Conservation (phyloP, 345 rosid genomes). For the Kernera saxatilis region DNA sequence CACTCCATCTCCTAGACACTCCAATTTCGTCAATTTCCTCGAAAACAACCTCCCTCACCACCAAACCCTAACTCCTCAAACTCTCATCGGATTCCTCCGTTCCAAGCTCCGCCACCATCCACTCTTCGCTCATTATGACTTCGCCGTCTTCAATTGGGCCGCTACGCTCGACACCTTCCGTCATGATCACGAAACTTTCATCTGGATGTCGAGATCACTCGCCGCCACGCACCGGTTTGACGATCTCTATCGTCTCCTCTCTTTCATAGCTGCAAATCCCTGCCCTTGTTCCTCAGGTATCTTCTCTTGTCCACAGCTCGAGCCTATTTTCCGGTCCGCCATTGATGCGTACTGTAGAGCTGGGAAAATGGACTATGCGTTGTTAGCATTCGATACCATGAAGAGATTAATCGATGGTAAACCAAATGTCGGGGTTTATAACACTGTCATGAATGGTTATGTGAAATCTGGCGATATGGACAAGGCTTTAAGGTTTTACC, state of each 20-base stretch:
- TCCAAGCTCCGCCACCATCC: constrained; percentile 75
- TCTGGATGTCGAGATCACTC: constrained; percentile 73
- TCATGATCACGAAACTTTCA: constrained; percentile 71
- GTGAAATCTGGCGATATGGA: constrained; percentile 50
- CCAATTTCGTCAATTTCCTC: constrained; percentile 48
- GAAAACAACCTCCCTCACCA: constrained; percentile 48
- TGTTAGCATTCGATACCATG: constrained; percentile 58
- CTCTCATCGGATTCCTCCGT: constrained; percentile 65
- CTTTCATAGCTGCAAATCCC: constrained; percentile 51
- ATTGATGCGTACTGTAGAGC: constrained; percentile 53
- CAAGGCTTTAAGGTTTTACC: constrained; percentile 45
- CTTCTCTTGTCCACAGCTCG: constrained; percentile 75
- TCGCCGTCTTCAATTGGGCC: constrained; percentile 74
- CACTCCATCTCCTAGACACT: constrained; percentile 44
- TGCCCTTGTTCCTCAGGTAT: constrained; percentile 87
- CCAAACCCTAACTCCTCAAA: constrained; percentile 41
- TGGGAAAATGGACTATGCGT: constrained; percentile 51
- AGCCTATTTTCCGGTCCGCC: constrained; percentile 50
- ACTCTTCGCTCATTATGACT: constrained; percentile 64
- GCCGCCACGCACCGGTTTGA: constrained; percentile 56
- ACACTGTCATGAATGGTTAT: constrained; percentile 62
- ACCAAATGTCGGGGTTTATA: constrained; percentile 48
- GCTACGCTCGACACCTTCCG: constrained; percentile 66
- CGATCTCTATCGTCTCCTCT: constrained; percentile 52
- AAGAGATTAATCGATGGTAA: constrained; percentile 69